These are phyloP conservation scores for Euryodendron excelsum DNA, from an alignment of 148 eudicot species.

Conservation along the genomic window DNA sequence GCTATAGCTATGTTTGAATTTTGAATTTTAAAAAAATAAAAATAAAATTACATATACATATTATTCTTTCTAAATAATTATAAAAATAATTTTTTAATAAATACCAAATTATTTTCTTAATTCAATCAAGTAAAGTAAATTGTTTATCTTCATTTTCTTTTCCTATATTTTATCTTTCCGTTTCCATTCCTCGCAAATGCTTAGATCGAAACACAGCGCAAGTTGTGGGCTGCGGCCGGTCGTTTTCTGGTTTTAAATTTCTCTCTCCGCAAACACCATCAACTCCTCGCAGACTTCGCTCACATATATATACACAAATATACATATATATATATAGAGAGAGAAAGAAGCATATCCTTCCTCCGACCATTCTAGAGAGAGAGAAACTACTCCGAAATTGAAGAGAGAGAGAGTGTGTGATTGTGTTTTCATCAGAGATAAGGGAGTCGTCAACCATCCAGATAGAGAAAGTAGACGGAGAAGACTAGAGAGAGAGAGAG, in stretches of 20 bases:
- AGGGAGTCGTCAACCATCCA: neutral
- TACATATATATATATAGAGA: neutral
- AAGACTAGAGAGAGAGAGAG: neutral
- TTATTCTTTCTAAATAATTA: too few species aligned
- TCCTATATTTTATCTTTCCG: too few species aligned
- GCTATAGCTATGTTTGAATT: too few species aligned
- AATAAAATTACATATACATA: too few species aligned
- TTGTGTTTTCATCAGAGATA: neutral
- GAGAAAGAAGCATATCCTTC: constrained; percentile 2
- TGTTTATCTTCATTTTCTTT: too few species aligned
- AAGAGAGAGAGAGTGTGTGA: neutral
- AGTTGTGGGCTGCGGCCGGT: neutral
- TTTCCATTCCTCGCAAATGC: too few species aligned
- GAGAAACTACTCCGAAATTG: neutral
- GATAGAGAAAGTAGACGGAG: neutral
- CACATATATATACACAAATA: neutral
- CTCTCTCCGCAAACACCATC: constrained; percentile 26
- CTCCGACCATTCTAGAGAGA: neutral
- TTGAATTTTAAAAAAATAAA: too few species aligned
- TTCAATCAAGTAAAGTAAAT: too few species aligned
- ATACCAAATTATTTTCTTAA: too few species aligned
- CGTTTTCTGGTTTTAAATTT: constrained; percentile 24
- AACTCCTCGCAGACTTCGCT: constrained; percentile 45
- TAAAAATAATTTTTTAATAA: too few species aligned
- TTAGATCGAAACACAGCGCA: too few species aligned